Percentiles rank a stretch among this genome's conserved stretches.
These are phyloP conservation scores for Lepidium campestre DNA, from an alignment of 441 rosid genomes.

Conservation along the genomic window DNA sequence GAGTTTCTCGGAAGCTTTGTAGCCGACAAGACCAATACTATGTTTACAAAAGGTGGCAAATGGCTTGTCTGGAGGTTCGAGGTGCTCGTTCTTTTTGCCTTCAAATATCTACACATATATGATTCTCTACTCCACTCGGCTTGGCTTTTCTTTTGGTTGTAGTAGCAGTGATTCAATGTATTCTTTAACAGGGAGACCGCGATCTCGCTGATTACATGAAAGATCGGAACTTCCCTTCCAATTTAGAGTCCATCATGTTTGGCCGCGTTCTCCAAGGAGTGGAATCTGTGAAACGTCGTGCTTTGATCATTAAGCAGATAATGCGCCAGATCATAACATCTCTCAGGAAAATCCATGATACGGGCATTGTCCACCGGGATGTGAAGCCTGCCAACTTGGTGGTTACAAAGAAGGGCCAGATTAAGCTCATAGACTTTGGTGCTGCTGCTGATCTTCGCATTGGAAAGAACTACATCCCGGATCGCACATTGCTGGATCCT, in stretches of 20 bases:
- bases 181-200: constrained; percentile 62
- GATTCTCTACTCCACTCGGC: too few species aligned
- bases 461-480: constrained; percentile 81
- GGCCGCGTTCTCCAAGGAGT: constrained; percentile 74
- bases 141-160: too few species aligned
- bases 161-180: background rate
- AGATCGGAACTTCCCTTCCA: constrained; percentile 79
- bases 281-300: constrained; percentile 70
- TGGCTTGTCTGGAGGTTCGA: constrained; percentile 99
- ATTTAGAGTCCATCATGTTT: constrained; percentile 80
- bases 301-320: constrained; percentile 85
- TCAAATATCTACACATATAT: background rate
- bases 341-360: constrained; percentile 77
- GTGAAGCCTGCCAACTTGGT: constrained; percentile 92
- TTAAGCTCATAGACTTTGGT: constrained; percentile 97
- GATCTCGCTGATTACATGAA: constrained; percentile 84
- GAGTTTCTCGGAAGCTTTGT: constrained; percentile 87
- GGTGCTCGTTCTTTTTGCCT: constrained; percentile 32
- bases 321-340: constrained; percentile 88
- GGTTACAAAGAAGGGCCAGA: constrained; percentile 82
- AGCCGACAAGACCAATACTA: constrained; percentile 63
- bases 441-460: constrained; percentile 96
- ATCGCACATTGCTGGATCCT: constrained; percentile 71
- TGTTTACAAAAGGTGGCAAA: constrained; percentile 73
- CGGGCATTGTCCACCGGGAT: constrained; percentile 90